Base-by-base conservation (phyloP, 2,329 filamentous ascomycete species). In the Xylariaceae sp. region DNA sequence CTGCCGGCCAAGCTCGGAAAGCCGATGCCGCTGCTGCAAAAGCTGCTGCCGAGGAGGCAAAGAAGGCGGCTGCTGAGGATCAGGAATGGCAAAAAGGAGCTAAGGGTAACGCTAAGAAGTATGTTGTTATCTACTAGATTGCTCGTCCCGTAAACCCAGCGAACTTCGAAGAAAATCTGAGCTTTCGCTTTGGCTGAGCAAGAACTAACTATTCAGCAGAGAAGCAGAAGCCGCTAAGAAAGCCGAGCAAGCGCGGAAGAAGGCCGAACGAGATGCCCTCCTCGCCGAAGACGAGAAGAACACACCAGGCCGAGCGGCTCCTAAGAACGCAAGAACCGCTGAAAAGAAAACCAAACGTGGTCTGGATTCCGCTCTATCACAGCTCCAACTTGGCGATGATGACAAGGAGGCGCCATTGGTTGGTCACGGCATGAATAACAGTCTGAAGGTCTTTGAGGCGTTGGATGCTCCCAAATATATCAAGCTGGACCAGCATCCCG, bases 51-150 rank as follows among this genome's bases (percentile, higher is more conserved):
- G 86, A 87, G 55, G 82, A 91, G 32, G 76, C 81, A 30, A 87
- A 87, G 73, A 82, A 79, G 48, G 84, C 84, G 4, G 82, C 78
- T 2, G 84, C 73, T 23, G 93, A 97, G 67, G 82, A 86, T 4
- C 80, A 82, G 49, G 80, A 96, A 64, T 99, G 94, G 94, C 67
- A 80, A 9, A 91, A 94, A 74, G 94, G 94, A 33, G 73, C 91
- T 48, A 99, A 97, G 78, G 88, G 81, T 63, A 90, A 77, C 66
- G 78, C 87, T 35, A 99, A 96, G 78, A 96, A 95, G 92, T 96
- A 75, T 73, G 85, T 78, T 30, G 16, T 35, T 16, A 3, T 37
- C 21, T 23, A 15, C 15, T 39, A 24, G n/a, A 21, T 20, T 16
- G 29, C 3, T 41, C 10, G 11, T 32, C 20, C 45, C 24, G 26